Conservation (phyloP, 2,329 filamentous ascomycete genomes). For the Microcyclosporella mali region DNA sequence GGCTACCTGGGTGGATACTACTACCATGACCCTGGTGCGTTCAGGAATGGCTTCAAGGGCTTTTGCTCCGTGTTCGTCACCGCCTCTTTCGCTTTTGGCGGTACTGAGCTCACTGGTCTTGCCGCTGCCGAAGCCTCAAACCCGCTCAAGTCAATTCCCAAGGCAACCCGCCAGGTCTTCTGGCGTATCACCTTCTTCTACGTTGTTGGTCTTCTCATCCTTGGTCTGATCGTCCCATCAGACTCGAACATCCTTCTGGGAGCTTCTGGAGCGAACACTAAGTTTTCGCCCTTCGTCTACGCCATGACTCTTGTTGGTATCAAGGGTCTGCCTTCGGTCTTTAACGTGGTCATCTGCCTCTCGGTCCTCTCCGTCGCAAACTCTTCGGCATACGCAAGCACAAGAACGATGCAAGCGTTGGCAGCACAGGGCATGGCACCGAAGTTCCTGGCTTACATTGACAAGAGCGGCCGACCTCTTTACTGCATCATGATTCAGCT, state of each 20-base stretch:
- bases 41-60: slow-evolving; percentile 25
- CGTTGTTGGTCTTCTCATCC: slow-evolving; percentile 25
- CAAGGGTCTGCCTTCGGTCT: slow-evolving; percentile 59
- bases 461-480: slow-evolving; percentile 74
- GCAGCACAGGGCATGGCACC: slow-evolving; percentile 60
- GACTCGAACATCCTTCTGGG: slow-evolving; percentile 34
- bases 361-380: slow-evolving; percentile 53
- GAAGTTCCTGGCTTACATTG: slow-evolving; percentile 69
- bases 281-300: slow-evolving; percentile 59
- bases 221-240: slow-evolving; percentile 28
- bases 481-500: slow-evolving; percentile 63
- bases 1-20: too few relatives aligned
- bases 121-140: slow-evolving; percentile 48
- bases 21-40: slow-evolving; percentile 1
- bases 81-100: slow-evolving; percentile 47
- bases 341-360: slow-evolving; percentile 71
- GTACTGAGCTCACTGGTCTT: slow-evolving; percentile 48
- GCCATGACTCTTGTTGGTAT: slow-evolving; percentile 64
- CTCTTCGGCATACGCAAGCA: slow-evolving; percentile 52
- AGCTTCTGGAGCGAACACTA: slow-evolving; percentile 38
- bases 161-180: slow-evolving; percentile 28
- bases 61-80: slow-evolving; percentile 29
- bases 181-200: slow-evolving; percentile 30
- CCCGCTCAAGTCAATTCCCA: slow-evolving; percentile 39
- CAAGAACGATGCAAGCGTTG: slow-evolving; percentile 50